A percentile compares a stretch with the other conserved stretches of the same genome.
Evolutionary conservation across 208 protist species (phyloP).

Genomic region (Leishmania major): DNA sequence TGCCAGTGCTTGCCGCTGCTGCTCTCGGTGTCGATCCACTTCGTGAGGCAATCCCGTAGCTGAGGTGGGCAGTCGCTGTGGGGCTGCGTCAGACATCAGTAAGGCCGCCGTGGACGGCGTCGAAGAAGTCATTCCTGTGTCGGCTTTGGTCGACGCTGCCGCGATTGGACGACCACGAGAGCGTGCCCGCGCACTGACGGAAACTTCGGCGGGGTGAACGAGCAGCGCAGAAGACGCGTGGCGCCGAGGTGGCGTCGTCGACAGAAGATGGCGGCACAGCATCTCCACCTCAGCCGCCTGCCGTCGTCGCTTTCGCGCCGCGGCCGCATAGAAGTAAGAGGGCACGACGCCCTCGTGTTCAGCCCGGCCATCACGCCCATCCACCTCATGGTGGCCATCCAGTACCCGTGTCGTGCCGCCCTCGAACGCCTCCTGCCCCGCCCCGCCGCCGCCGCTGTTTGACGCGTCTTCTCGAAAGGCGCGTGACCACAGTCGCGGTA

Average conservation of each 20-base stretch:
- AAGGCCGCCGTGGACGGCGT: background rate
- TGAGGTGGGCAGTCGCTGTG: background rate
- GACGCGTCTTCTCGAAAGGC: background rate
- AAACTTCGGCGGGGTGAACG: background rate
- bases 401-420: background rate
- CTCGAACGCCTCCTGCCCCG: background rate
- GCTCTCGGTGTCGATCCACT: background rate
- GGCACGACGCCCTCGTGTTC: background rate
- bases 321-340: background rate
- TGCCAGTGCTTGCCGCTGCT: background rate
- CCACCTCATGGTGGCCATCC: background rate
- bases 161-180: background rate
- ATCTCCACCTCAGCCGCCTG: slow-evolving; percentile 21
- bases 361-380: background rate
- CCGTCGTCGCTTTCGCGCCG: background rate
- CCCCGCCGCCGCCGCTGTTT: background rate
- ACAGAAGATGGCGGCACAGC: slow-evolving; percentile 18
- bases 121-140: background rate
- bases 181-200: background rate
- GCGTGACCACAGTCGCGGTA: slow-evolving; percentile 5
- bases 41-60: background rate
- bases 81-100: background rate
- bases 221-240: background rate
- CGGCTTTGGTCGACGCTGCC: background rate
- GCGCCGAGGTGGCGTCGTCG: background rate